Evolutionary conservation across 441 rosid species (phyloP).

Genomic region (Dalechampia spathulata): DNA sequence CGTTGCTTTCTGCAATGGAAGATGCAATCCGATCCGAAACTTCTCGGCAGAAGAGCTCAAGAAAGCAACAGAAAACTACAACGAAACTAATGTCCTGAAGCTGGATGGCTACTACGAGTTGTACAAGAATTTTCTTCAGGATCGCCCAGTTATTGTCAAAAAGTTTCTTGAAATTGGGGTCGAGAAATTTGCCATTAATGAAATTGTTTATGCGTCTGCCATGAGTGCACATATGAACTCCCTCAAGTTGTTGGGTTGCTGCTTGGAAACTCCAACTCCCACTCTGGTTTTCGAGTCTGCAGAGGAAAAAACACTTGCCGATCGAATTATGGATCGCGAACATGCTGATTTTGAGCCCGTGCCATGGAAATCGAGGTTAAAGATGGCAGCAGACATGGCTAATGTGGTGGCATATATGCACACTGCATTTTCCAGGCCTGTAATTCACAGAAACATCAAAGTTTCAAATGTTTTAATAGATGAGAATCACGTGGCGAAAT

Average conservation of each 20-base stretch:
- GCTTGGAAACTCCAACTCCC: conserved; percentile 15
- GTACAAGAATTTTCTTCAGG: conserved; percentile 9
- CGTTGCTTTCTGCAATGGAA: conserved; percentile 14
- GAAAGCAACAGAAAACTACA: conserved; percentile 13
- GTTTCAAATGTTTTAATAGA: background rate
- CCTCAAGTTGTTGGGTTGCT: conserved; percentile 21
- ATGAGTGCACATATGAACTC: conserved; percentile 16
- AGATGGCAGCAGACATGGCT: conserved; percentile 17
- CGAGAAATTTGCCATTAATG: conserved; percentile 3
- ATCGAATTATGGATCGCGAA: background rate
- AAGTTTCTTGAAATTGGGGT: background rate
- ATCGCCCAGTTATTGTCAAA: conserved; percentile 5
- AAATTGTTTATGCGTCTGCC: conserved; percentile 12
- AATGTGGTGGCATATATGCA: conserved; percentile 22
- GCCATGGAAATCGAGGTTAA: conserved; percentile 14
- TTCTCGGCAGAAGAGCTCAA: conserved; percentile 16
- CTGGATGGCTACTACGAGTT: background rate
- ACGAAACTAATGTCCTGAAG: background rate
- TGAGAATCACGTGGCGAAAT: background rate
- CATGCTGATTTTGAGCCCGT: background rate
- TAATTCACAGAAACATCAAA: conserved; percentile 4
- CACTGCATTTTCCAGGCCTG: conserved; percentile 15
- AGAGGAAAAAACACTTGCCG: conserved; percentile 1
- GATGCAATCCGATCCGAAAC: conserved; percentile 15
- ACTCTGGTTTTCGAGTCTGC: conserved; percentile 6